Evolutionary conservation across 768 basidiomycete species (phyloP).

Genomic region (Leccinum obscurum): DNA sequence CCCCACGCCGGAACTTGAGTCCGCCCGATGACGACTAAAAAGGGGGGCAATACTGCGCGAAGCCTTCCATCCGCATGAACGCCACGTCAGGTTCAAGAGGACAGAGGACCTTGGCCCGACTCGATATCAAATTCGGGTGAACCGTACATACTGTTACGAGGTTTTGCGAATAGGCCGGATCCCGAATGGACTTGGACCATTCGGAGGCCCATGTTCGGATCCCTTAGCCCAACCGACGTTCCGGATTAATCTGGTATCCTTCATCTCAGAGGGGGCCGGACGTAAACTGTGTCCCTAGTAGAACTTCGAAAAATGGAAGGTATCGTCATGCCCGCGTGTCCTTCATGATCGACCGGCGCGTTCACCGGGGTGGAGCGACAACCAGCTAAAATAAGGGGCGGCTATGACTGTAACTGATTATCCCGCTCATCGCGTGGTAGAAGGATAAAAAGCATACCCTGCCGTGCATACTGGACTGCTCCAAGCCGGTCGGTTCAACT

Average conservation of each 20-base stretch:
- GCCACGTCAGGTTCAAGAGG: background rate
- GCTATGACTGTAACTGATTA: background rate
- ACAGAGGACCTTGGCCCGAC: background rate
- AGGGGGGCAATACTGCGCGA: background rate
- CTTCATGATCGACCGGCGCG: conserved; percentile 27
- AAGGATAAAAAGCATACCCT: background rate
- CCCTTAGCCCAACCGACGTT: background rate
- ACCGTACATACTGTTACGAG: background rate
- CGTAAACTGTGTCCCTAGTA: conserved; percentile 2
- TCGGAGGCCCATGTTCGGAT: background rate
- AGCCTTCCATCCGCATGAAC: background rate
- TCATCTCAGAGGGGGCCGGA: background rate
- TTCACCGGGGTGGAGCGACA: background rate
- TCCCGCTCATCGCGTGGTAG: background rate
- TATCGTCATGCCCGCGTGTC: conserved; percentile 3
- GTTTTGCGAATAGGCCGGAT: background rate
- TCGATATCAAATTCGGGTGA: conserved; percentile 7
- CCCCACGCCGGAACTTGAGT: conserved; percentile 13
- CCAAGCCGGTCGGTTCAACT: background rate
- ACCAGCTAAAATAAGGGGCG: conserved; percentile 1
- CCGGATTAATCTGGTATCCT: background rate
- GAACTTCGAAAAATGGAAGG: conserved; percentile 22
- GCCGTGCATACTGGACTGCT: background rate
- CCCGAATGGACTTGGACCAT: background rate
- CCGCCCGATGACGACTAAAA: background rate